Base-by-base conservation (phyloP, 495 filamentous ascomycete genomes). In the Annulohypoxylon maeteangense region DNA sequence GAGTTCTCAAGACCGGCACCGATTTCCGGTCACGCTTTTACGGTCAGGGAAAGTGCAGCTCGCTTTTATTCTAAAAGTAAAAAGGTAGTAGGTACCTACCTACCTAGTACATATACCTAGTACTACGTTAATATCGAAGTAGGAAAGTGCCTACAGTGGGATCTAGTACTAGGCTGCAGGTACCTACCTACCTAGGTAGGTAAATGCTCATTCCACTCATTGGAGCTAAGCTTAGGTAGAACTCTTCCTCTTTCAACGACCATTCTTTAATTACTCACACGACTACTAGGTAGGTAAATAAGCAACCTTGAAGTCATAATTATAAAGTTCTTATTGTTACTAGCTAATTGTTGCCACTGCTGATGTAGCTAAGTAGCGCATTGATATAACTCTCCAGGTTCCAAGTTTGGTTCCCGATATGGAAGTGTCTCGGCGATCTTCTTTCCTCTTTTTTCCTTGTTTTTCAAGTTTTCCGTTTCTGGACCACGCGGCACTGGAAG, bases 321-420 rank as follows among this genome's bases (percentile, higher is more conserved):
- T 32, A 12, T 16, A 11, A 12, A 47, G 38, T 42, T 25, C 34
- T 11, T 38, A 12, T 20, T 22, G n/a, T n/a, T n/a, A n/a, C n/a
- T n/a, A n/a, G n/a, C n/a, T n/a, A n/a, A n/a, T n/a, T n/a, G 44
- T 66, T 51, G 68, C 62, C 68, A 71, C 62, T 61, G 59, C 40
- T 62, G 56, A 50, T 65, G 47, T 53, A 62, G 67, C 36, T 29
- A 22, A 25, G 18, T 54, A 59, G 16, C 59, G 69, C 69, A 72
- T 65, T 72, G 64, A 72, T 50, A 53, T 51, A 16, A 23, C 20
- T 27, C 20, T 45, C 53, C 53, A 59, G 59, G 63, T 27, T 45
- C 53, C 53, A 59, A 57, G 63, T 27, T 64, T 58, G 27, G 45
- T 63, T 23, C 62, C 38, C 18, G 11, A 67, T 71, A 14, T 0